Evolutionary conservation across 1,284 basidiomycete genomes (phyloP).

Genomic region (Xerocomus nothofagi): DNA sequence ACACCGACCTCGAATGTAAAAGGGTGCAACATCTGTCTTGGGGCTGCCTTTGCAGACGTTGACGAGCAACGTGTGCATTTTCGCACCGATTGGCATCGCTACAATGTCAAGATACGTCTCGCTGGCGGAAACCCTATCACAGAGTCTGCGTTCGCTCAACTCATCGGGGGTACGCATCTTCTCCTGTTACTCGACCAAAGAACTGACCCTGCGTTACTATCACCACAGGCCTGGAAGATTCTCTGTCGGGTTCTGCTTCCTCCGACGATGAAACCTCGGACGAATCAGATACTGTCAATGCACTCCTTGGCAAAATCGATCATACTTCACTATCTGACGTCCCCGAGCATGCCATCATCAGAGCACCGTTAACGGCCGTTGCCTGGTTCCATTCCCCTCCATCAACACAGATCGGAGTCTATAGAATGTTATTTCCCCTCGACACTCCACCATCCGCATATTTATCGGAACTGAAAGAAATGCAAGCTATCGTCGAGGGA

Average conservation of each 20-base stretch:
- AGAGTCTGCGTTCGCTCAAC: conserved; percentile 70
- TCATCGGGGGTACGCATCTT: conserved; percentile 69
- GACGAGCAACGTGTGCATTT: conserved; percentile 88
- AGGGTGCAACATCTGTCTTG: conserved; percentile 78
- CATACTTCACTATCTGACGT: conserved; percentile 47
- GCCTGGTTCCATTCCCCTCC: conserved; percentile 88
- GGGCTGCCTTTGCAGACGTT: conserved; percentile 69
- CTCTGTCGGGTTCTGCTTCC: conserved; percentile 85
- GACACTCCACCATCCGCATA: conserved; percentile 45
- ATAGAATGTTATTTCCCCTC: conserved; percentile 71
- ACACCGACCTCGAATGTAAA: conserved; percentile 38
- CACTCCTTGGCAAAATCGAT: conserved; percentile 66
- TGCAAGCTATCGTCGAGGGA: conserved; percentile 62
- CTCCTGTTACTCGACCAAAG: not conserved
- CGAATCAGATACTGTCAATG: conserved; percentile 65
- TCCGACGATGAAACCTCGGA: conserved; percentile 52
- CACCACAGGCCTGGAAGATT: conserved; percentile 74
- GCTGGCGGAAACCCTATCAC: conserved; percentile 60
- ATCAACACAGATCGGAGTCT: conserved; percentile 85
- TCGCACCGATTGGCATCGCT: conserved; percentile 96
- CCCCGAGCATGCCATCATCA: conserved; percentile 41
- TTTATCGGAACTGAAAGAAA: conserved; percentile 57
- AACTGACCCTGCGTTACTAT: not conserved
- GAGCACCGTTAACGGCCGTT: conserved; percentile 69
- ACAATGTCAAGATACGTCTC: conserved; percentile 87